phyloP scores from a whole-genome alignment of 805 yeast species.

The Maudiozyma serrabonitensis region DNA sequence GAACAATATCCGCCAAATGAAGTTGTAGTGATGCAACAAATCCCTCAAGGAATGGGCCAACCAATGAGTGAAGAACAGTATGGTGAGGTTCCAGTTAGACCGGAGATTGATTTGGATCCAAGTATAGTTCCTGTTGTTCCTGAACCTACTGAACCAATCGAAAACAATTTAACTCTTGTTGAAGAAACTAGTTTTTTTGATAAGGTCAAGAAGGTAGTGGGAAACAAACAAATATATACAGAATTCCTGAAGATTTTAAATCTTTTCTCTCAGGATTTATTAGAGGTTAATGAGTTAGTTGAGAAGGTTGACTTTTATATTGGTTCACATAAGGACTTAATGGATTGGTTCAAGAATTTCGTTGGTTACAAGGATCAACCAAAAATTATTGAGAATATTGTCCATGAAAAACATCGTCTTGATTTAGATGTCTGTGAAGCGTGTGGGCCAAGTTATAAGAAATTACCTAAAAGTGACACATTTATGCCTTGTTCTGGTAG shows the following conservation, averaged over 20 bases:
- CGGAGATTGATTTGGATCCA: slow-evolving; percentile 41
- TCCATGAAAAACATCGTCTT: slow-evolving; percentile 79
- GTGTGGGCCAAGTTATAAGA: slow-evolving; percentile 90
- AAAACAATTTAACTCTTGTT: slow-evolving; percentile 48
- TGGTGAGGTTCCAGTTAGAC: slow-evolving; percentile 26
- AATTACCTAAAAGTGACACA: slow-evolving; percentile 86
- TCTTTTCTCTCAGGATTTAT: slow-evolving; percentile 80
- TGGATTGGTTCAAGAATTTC: slow-evolving; percentile 86
- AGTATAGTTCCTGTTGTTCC: slow-evolving; percentile 78
- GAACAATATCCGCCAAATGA: slow-evolving; percentile 10
- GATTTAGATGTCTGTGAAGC: slow-evolving; percentile 88
- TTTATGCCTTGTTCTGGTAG: slow-evolving; percentile 97
- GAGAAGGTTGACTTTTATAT: slow-evolving; percentile 78
- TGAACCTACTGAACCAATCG: slow-evolving; percentile 61
- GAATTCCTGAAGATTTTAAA: slow-evolving; percentile 87
- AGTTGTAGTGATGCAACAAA: slow-evolving; percentile 14
- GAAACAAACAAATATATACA: slow-evolving; percentile 80
- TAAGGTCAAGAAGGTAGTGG: slow-evolving; percentile 78
- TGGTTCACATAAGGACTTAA: slow-evolving; percentile 69
- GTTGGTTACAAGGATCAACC: slow-evolving; percentile 86
- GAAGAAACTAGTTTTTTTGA: slow-evolving; percentile 91
- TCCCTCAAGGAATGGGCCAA: slow-evolving; percentile 7
- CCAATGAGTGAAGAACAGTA: slow-evolving; percentile 7
- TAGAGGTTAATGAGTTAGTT: slow-evolving; percentile 72
- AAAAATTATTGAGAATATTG: slow-evolving; percentile 75